Evolutionary conservation across 805 yeast species (phyloP).

Genomic region (Candida schatavii): DNA sequence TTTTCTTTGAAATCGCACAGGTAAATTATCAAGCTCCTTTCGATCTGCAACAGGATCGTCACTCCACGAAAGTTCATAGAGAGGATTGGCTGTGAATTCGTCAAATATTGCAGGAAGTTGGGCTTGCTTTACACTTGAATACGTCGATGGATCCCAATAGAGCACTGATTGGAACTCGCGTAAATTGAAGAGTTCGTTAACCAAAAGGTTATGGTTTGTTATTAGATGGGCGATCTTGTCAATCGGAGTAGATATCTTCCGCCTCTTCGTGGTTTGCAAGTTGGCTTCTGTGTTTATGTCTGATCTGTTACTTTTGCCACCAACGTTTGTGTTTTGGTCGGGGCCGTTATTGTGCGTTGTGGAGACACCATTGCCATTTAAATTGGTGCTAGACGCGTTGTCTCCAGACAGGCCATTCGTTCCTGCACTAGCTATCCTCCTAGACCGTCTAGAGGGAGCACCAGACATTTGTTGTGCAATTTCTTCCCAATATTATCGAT

Average conservation of each 20-base stretch:
- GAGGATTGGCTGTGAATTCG: conserved; percentile 24
- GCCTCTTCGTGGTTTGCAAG: background rate
- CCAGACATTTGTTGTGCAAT: background rate
- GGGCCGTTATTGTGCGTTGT: background rate
- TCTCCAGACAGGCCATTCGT: background rate
- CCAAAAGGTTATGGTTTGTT: conserved; percentile 44
- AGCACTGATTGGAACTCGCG: conserved; percentile 58
- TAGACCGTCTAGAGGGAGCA: conserved; percentile 1
- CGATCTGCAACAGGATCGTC: conserved; percentile 17
- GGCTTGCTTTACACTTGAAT: conserved; percentile 15
- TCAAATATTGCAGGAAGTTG: conserved; percentile 34
- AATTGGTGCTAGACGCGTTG: no score
- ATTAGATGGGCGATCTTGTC: conserved; percentile 35
- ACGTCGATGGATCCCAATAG: conserved; percentile 56
- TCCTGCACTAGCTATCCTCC: background rate
- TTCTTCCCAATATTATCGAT: no score
- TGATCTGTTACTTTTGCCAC: background rate
- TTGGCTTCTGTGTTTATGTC: background rate
- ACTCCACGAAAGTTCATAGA: conserved; percentile 33
- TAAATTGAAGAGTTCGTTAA: conserved; percentile 64
- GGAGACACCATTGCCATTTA: background rate
- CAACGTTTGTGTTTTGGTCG: background rate
- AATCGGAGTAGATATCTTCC: background rate
- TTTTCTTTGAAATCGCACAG: conserved; percentile 40
- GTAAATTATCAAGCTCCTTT: conserved; percentile 27